Evolutionary conservation across 2,329 filamentous ascomycete species (phyloP).

Genomic region (Septoria petroselini): DNA sequence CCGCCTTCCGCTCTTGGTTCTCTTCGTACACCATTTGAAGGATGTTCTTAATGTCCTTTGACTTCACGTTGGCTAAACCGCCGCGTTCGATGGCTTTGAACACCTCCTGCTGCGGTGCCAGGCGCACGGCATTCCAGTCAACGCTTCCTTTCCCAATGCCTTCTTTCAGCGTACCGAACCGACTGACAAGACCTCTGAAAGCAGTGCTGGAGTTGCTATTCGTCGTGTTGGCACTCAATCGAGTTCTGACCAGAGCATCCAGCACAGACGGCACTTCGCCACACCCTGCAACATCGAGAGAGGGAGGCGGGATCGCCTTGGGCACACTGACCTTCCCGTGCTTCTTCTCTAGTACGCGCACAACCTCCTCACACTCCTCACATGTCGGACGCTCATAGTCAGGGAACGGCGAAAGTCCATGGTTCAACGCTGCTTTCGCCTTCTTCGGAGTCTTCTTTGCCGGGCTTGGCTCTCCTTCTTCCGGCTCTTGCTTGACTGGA

Average conservation of each 20-base stretch:
- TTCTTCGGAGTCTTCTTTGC: slow-evolving; percentile 42
- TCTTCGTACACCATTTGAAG: slow-evolving; percentile 69
- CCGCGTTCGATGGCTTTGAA: slow-evolving; percentile 66
- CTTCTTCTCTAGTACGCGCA: slow-evolving; percentile 59
- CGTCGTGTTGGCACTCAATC: slow-evolving; percentile 60
- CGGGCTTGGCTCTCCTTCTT: slow-evolving; percentile 16
- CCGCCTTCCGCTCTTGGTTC: slow-evolving; percentile 57
- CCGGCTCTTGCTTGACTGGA: slow-evolving; percentile 11
- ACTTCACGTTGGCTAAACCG: slow-evolving; percentile 69
- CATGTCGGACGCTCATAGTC: slow-evolving; percentile 62
- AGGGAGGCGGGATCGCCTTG: slow-evolving; percentile 65
- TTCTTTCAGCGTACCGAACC: slow-evolving; percentile 60
- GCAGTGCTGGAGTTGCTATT: slow-evolving; percentile 62
- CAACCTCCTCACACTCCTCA: slow-evolving; percentile 68
- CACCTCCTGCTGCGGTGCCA: slow-evolving; percentile 59
- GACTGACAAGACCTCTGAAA: slow-evolving; percentile 61
- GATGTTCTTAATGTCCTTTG: slow-evolving; percentile 68
- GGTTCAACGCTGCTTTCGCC: slow-evolving; percentile 46
- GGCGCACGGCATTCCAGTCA: slow-evolving; percentile 69
- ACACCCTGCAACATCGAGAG: slow-evolving; percentile 67
- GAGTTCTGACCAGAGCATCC: slow-evolving; percentile 61
- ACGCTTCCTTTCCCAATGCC: slow-evolving; percentile 69
- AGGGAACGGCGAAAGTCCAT: slow-evolving; percentile 63
- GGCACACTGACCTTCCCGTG: slow-evolving; percentile 67
- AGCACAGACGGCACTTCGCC: slow-evolving; percentile 64